phyloP scores from a whole-genome alignment of 441 rosid species.

The California macrophylla region DNA sequence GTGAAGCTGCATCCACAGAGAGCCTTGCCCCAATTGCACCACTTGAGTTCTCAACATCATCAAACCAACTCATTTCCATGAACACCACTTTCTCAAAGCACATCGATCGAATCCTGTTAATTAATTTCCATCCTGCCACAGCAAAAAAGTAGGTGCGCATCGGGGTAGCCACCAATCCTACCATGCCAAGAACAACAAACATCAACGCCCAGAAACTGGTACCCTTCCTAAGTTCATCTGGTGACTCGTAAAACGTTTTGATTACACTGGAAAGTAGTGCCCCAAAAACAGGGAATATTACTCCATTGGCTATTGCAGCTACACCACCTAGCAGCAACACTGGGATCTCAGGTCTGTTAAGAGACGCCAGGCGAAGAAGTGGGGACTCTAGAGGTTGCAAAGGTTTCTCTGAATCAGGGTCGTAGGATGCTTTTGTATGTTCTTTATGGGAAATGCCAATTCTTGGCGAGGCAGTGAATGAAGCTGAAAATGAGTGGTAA shows the following conservation, averaged over 20 bases:
- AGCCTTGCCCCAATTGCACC: conserved; percentile 63
- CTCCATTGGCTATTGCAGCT: conserved; percentile 45
- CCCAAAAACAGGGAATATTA: conserved; percentile 48
- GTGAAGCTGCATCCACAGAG: conserved; percentile 50
- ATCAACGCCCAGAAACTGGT: conserved; percentile 42
- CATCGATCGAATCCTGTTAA: conserved; percentile 44
- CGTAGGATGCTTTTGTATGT: conserved; percentile 19
- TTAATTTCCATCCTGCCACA: conserved; percentile 54
- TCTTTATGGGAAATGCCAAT: conserved; percentile 21
- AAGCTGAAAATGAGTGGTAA: conserved; percentile 29
- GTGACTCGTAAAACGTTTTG: conserved; percentile 42
- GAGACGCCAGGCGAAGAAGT: conserved; percentile 35
- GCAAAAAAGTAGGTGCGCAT: conserved; percentile 47
- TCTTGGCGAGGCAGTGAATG: conserved; percentile 33
- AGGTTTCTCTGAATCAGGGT: conserved; percentile 13
- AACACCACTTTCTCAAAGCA: conserved; percentile 72
- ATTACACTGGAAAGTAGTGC: conserved; percentile 48
- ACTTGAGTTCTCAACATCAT: conserved; percentile 59
- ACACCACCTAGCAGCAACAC: conserved; percentile 38
- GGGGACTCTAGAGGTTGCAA: conserved; percentile 32
- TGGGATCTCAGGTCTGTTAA: conserved; percentile 52
- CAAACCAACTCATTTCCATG: conserved; percentile 81
- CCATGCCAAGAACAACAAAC: conserved; percentile 31
- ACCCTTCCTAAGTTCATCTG: conserved; percentile 27
- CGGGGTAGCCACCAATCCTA: conserved; percentile 25